These are phyloP conservation scores for Ogataea neopini DNA, from an alignment of 805 yeast genomes.

Conservation along the genomic window DNA sequence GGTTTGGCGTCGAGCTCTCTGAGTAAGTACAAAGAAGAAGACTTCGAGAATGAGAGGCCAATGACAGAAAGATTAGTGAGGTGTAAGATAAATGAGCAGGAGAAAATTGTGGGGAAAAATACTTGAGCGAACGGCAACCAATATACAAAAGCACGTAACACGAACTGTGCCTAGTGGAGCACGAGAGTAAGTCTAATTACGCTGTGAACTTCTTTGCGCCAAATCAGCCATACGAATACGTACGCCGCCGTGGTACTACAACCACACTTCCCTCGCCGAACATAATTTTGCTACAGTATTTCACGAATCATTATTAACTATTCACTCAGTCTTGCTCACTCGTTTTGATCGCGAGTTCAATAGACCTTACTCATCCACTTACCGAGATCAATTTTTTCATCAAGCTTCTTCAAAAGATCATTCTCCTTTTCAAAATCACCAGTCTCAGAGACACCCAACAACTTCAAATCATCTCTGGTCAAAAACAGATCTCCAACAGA, in stretches of 20 bases:
- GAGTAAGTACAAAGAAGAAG: conserved; percentile 43
- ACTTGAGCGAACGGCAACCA: not conserved
- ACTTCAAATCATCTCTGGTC: conserved; percentile 16
- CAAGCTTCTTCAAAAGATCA: conserved; percentile 19
- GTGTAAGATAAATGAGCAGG: conserved; percentile 49
- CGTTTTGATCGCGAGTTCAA: too few relatives aligned
- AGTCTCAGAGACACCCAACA: conserved; percentile 10
- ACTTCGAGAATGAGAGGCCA: conserved; percentile 47
- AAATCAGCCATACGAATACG: too few relatives aligned
- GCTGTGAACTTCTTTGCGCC: too few relatives aligned
- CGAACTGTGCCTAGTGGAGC: too few relatives aligned
- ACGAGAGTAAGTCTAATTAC: too few relatives aligned
- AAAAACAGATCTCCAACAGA: conserved; percentile 14
- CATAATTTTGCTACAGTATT: too few relatives aligned
- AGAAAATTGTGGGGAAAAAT: conserved; percentile 21
- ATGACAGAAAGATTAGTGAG: conserved; percentile 69
- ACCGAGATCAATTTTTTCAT: conserved; percentile 22
- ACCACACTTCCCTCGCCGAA: too few relatives aligned
- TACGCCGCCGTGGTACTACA: too few relatives aligned
- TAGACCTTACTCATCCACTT: conserved; percentile 36
- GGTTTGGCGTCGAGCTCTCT: conserved; percentile 60
- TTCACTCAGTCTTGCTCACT: too few relatives aligned
- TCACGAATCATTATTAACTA: too few relatives aligned
- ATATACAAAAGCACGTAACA: too few relatives aligned
- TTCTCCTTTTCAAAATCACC: conserved; percentile 17